Conservation (phyloP, 805 yeast species). For the Jamesozyma jinghongensis region DNA sequence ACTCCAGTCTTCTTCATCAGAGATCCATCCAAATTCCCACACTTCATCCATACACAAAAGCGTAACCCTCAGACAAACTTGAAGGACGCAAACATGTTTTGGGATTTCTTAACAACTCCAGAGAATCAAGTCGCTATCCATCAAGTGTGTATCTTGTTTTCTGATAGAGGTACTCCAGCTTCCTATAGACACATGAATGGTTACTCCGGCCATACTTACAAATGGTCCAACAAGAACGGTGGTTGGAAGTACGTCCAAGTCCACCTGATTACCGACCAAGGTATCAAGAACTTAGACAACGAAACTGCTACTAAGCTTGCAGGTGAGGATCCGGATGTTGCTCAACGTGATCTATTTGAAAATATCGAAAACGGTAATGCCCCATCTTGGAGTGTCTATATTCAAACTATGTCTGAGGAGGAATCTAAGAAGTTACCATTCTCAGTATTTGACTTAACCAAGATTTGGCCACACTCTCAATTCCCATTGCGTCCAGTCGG, state of each 20-base stretch:
- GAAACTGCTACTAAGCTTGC: conserved; percentile 62
- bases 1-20: conserved; percentile 60
- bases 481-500: conserved; percentile 86
- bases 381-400: conserved; percentile 80
- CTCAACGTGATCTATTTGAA: conserved; percentile 71
- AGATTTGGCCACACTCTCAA: conserved; percentile 83
- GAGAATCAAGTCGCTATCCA: conserved; percentile 68
- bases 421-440: conserved; percentile 68
- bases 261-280: conserved; percentile 47
- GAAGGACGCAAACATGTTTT: conserved; percentile 73
- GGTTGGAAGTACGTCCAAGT: conserved; percentile 49
- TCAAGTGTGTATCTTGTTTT: conserved; percentile 52
- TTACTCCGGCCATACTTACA: conserved; percentile 58
- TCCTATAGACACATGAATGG: conserved; percentile 52
- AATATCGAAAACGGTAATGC: conserved; percentile 66
- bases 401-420: conserved; percentile 79
- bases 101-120: conserved; percentile 63
- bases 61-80: conserved; percentile 62
- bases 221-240: conserved; percentile 48
- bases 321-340: conserved; percentile 75
- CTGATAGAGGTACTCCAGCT: conserved; percentile 57
- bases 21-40: conserved; percentile 56
- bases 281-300: conserved; percentile 41
- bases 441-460: conserved; percentile 83
- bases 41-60: conserved; percentile 61